Percentiles rank a stretch among this genome's conserved stretches.
Conservation (phyloP, 768 basidiomycete genomes). For the Cubamyces sp. region DNA sequence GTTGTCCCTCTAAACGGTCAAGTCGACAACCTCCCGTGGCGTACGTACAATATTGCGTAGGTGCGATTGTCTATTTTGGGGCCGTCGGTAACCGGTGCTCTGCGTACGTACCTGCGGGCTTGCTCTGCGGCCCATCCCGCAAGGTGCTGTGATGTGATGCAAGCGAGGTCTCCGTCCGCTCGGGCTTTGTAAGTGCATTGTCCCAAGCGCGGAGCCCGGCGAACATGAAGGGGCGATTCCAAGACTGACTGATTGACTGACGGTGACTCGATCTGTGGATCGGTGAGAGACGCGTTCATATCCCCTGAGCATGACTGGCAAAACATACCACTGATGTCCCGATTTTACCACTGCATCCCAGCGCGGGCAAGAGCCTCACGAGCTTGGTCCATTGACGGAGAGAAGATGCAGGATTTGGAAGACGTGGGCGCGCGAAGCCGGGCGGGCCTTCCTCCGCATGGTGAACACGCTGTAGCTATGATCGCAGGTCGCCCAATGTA, state of each 20-base stretch:
- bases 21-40: neutral
- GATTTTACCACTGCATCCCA: neutral
- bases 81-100: no score
- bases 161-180: no score
- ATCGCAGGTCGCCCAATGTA: conserved; percentile 4
- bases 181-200: no score
- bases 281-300: conserved; percentile 16
- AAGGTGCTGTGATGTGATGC: no score
- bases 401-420: neutral
- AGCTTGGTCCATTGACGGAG: conserved; percentile 1
- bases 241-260: neutral
- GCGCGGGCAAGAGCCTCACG: neutral
- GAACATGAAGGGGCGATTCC: conserved; percentile 1
- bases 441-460: conserved; percentile 19
- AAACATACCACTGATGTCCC: conserved; percentile 13
- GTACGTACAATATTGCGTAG: no score
- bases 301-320: neutral
- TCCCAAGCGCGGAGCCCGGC: neutral
- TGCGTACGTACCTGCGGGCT: no score
- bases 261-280: neutral
- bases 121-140: no score
- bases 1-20: neutral
- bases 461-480: conserved; percentile 7
- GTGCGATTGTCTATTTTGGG: no score
- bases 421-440: conserved; percentile 12